Conservation (phyloP, 164 flowering plant genomes). For the Stephania japonica region DNA sequence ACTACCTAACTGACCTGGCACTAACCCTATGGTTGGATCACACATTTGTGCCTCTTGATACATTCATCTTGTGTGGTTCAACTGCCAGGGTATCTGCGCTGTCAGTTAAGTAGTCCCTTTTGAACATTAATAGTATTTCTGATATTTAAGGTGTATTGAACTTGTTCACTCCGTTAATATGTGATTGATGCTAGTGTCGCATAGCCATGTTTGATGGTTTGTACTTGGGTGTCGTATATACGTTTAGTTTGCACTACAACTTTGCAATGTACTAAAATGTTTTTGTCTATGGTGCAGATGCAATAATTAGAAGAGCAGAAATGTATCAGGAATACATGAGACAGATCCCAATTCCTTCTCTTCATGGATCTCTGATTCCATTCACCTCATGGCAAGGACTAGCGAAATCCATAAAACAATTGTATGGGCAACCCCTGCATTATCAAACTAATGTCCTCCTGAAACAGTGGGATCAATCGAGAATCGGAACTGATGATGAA, state of each 20-base stretch:
- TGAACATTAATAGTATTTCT: no score
- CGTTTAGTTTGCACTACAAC: background rate
- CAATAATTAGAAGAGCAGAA: conserved; percentile 48
- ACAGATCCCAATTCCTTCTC: conserved; percentile 53
- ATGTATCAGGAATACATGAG: conserved; percentile 91
- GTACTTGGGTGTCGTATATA: background rate
- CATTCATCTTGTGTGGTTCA: no score
- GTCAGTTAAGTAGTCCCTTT: no score
- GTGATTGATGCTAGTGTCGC: no score
- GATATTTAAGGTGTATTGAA: no score
- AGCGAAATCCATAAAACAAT: conserved; percentile 58
- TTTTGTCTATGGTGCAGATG: conserved; percentile 34
- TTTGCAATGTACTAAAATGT: no score
- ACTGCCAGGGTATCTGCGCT: no score
- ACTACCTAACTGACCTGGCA: no score
- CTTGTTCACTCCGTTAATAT: no score
- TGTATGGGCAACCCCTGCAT: conserved; percentile 85
- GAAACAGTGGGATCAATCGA: conserved; percentile 61
- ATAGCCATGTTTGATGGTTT: background rate
- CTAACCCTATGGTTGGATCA: no score
- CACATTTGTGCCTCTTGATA: no score
- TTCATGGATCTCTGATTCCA: conserved; percentile 57
- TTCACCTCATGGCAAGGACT: conserved; percentile 69
- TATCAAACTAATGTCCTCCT: conserved; percentile 70
- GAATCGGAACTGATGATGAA: conserved; percentile 52